Conservation (phyloP, 2,329 filamentous ascomycete genomes). For the Teratosphaeriaceae sp. region DNA sequence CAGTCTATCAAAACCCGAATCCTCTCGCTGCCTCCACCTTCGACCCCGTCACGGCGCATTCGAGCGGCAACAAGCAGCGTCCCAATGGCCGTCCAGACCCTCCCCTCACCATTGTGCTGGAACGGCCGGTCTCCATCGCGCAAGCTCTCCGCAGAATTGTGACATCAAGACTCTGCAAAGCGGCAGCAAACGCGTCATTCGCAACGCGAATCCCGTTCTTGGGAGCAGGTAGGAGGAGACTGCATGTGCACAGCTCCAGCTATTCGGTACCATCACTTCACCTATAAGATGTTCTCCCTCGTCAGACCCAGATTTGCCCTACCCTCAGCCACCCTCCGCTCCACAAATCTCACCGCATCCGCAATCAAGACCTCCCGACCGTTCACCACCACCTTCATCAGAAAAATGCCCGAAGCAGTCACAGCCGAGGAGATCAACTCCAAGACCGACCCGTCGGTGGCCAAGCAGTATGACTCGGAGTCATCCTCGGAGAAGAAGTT, state of each 20-base stretch:
- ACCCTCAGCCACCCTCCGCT: not conserved
- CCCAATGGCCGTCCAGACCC: not conserved
- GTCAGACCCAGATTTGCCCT: not conserved
- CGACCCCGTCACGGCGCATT: too few species aligned
- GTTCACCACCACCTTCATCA: conserved; percentile 20
- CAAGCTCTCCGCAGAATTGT: not conserved
- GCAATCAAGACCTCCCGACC: conserved; percentile 1
- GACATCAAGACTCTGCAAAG: not conserved
- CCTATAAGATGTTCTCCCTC: not conserved
- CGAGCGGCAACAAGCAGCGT: too few species aligned
- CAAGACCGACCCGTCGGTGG: conserved; percentile 40
- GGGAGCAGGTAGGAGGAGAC: too few species aligned
- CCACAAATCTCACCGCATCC: not conserved
- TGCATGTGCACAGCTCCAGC: too few species aligned
- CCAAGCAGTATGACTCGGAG: conserved; percentile 43
- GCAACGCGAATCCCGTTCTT: too few species aligned
- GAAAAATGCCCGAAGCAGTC: conserved; percentile 42
- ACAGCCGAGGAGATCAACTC: conserved; percentile 35
- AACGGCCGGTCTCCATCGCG: too few species aligned
- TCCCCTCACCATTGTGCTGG: not conserved
- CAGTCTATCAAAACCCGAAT: too few species aligned
- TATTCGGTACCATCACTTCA: too few species aligned
- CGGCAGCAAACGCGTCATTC: conserved; percentile 1
- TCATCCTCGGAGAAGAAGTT: conserved; percentile 40
- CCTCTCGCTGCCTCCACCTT: too few species aligned